Evolutionary conservation across 192 early-diverging fungal genomes (phyloP).

Genomic region (Phycomyces blakesleeanus): DNA sequence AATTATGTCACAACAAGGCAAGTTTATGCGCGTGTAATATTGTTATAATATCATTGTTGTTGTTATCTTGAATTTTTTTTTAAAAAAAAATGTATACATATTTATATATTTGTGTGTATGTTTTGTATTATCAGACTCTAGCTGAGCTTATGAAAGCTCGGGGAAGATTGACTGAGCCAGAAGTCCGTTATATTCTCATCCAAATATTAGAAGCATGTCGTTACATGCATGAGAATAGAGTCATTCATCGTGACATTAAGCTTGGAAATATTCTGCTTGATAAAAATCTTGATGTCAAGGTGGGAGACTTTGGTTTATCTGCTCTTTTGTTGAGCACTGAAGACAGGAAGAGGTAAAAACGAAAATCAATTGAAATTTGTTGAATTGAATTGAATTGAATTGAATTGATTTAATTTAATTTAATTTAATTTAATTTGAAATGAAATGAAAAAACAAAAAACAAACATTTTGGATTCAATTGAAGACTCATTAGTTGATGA

Average conservation of each 20-base stretch:
- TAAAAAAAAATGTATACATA: not conserved
- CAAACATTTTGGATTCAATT: too few species aligned
- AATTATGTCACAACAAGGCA: conserved; percentile 86
- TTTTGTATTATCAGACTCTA: conserved; percentile 59
- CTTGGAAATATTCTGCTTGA: conserved; percentile 90
- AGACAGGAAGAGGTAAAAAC: conserved; percentile 83
- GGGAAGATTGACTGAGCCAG: conserved; percentile 80
- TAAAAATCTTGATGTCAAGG: conserved; percentile 77
- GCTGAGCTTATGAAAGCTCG: conserved; percentile 76
- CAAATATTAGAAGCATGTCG: conserved; percentile 76
- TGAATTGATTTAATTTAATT: too few species aligned
- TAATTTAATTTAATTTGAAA: too few species aligned
- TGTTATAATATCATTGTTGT: not conserved
- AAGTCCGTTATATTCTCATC: conserved; percentile 82
- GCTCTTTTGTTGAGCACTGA: conserved; percentile 70
- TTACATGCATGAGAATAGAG: conserved; percentile 74
- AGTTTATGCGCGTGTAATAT: not conserved
- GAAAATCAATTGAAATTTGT: not conserved
- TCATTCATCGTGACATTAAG: conserved; percentile 96
- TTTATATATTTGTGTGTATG: not conserved
- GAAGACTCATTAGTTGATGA: too few species aligned
- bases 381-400: too few species aligned
- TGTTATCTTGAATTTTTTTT: not conserved
- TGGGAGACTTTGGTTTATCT: conserved; percentile 96
- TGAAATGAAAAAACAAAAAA: too few species aligned